These are phyloP conservation scores for Peronospora destructor DNA, from an alignment of 352 stramenopile genomes.

Conservation along the genomic window DNA sequence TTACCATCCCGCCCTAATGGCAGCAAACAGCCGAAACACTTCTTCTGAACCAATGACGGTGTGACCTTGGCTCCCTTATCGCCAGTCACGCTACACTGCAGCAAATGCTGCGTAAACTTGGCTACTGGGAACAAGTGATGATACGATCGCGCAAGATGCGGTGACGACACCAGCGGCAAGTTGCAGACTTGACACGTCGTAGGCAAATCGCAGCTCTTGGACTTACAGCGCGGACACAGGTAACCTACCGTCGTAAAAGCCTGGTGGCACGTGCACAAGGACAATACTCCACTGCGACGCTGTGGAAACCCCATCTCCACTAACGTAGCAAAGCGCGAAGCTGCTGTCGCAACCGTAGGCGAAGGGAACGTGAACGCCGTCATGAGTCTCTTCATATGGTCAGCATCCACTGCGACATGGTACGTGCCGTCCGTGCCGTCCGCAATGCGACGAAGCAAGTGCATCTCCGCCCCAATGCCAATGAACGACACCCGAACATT, in stretches of 20 bases:
- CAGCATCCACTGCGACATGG: conserved; percentile 89
- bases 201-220: conserved; percentile 92
- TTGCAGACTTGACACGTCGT: conserved; percentile 95
- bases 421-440: conserved; percentile 92
- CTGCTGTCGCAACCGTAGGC: conserved; percentile 69
- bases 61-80: conserved; percentile 14
- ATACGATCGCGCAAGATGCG: conserved; percentile 95
- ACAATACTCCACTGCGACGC: conserved; percentile 60
- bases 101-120: conserved; percentile 83
- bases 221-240: conserved; percentile 91
- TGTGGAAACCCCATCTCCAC: conserved; percentile 86
- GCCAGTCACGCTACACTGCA: conserved; percentile 23
- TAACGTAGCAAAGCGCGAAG: conserved; percentile 60
- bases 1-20: conserved; percentile 43
- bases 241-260: conserved; percentile 88
- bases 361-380: conserved; percentile 92
- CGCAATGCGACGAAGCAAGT: conserved; percentile 72
- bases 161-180: conserved; percentile 92
- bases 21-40: conserved; percentile 80
- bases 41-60: conserved; percentile 27
- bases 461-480: conserved; percentile 92
- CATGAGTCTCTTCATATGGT: conserved; percentile 90
- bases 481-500: conserved; percentile 92
- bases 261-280: conserved; percentile 80
- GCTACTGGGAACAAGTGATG: conserved; percentile 97